Base-by-base conservation (phyloP, 163 green algal species). In the Trebouxia gelatinosa region DNA sequence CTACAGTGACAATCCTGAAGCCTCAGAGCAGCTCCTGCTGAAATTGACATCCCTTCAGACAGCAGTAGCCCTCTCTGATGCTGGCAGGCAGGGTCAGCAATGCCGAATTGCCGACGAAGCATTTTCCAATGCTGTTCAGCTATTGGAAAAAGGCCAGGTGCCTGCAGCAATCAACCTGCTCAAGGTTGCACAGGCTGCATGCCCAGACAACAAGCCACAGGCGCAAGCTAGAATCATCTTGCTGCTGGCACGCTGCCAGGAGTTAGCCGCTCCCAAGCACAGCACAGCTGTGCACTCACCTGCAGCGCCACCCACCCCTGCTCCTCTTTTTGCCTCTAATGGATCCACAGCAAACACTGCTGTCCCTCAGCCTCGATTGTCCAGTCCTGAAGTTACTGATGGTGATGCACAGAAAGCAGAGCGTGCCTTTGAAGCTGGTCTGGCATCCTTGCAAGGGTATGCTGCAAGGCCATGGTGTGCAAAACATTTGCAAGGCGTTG, bases 201-300 rank as follows among this genome's bases (percentile, higher is more conserved):
- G 64, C 37, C 64, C 64, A 72, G 21, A 35, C 34, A 43, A 72
- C n/a, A 72, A 72, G 64, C 64, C 64, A 31, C 64, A 72, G 13
- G 64, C 64, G 16, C 64, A 72, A 31, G 64, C 64, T 9, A 72
- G 64, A 37, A 72, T 72, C 35, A 72, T 72, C 1, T 34, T 72
- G 64, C 37, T 72, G 17, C 17, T 72, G 64, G 64, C 35, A 23
- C 35, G 64, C 34, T 72, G 64, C 37, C 64, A 72, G 64, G 35
- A 72, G 37, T 54, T 72, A 23, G 50, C 64, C 19, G 64, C 35
- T 13, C 64, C 64, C 19, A 32, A 72, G 50, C 13, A 28, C 64
- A n/a, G 6, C 35, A 29, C 35, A n/a, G n/a, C 64, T 37, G 35
- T 23, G 1, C 64, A 35, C 9, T 23, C 19, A 51, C 3, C 64